phyloP scores from a whole-genome alignment of 495 filamentous ascomycete species.

The Hypomontagnella submonticulosa region DNA sequence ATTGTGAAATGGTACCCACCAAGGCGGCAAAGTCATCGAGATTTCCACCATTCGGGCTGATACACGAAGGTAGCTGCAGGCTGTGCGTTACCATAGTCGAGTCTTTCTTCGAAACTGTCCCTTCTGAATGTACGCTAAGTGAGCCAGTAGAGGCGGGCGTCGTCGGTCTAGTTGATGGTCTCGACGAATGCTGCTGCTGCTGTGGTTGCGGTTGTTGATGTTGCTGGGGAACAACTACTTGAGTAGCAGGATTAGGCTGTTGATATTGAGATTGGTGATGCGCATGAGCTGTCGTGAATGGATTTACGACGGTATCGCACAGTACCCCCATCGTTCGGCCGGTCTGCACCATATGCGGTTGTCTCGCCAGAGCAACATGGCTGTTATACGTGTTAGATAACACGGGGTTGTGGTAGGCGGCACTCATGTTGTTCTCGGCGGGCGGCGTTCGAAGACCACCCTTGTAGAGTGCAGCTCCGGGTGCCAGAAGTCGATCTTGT shows the following conservation, averaged over 20 bases:
- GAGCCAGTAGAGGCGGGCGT: constrained; percentile 49
- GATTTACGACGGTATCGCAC: constrained; percentile 45
- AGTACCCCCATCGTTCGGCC: constrained; percentile 42
- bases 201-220: no score
- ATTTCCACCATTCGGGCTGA: constrained; percentile 77
- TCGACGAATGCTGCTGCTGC: constrained; percentile 42
- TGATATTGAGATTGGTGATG: constrained; percentile 33
- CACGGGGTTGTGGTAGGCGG: constrained; percentile 58
- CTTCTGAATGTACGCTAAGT: constrained; percentile 40
- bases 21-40: constrained; percentile 85
- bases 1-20: constrained; percentile 60
- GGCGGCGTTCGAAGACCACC: constrained; percentile 63
- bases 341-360: constrained; percentile 39
- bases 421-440: constrained; percentile 59
- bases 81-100: constrained; percentile 67
- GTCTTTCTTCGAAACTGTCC: constrained; percentile 47
- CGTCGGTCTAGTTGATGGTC: constrained; percentile 47
- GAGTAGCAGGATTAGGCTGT: constrained; percentile 24
- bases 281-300: constrained; percentile 37
- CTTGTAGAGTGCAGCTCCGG: constrained; percentile 28
- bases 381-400: constrained; percentile 55
- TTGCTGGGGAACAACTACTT: constrained; percentile 21
- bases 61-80: constrained; percentile 76
- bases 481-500: constrained; percentile 19
- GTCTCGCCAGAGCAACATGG: constrained; percentile 49